Evolutionary conservation across 305 asterid genomes (phyloP).

Genomic region (Fraxinus baroniana): DNA sequence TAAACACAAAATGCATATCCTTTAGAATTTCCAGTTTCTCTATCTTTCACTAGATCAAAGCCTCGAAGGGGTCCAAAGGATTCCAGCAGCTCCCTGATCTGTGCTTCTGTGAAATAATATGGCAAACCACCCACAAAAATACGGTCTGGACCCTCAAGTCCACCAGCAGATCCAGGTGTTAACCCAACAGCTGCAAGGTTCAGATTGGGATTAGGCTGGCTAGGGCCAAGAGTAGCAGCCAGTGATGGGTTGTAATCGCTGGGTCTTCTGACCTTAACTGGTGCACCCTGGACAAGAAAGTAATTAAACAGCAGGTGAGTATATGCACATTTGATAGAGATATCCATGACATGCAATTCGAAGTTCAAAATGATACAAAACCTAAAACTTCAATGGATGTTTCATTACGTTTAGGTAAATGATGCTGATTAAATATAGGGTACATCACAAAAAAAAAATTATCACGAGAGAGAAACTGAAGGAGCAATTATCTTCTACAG

Average conservation of each 20-base stretch:
- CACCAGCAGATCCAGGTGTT: slow-evolving; percentile 88
- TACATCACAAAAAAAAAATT: background rate
- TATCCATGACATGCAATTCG: background rate
- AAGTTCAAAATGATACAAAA: background rate
- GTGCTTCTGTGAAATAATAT: slow-evolving; percentile 85
- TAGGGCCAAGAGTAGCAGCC: slow-evolving; percentile 97
- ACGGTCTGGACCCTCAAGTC: slow-evolving; percentile 96
- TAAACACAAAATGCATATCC: slow-evolving; percentile 99
- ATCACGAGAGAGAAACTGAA: background rate
- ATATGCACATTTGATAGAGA: background rate
- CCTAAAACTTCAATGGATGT: background rate
- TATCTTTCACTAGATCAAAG: slow-evolving; percentile 91
- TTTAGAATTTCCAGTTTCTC: slow-evolving; percentile 98
- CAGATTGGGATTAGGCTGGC: slow-evolving; percentile 84
- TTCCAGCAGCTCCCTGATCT: slow-evolving; percentile 91
- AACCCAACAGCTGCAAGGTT: slow-evolving; percentile 90
- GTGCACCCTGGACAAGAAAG: slow-evolving; percentile 70
- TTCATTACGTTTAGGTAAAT: background rate
- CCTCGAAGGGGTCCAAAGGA: slow-evolving; percentile 96
- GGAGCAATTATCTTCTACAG: background rate
- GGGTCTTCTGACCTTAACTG: slow-evolving; percentile 96
- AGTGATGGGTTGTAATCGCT: slow-evolving; percentile 93
- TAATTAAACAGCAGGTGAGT: background rate
- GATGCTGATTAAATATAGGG: background rate
- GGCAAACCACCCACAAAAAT: slow-evolving; percentile 94